phyloP scores from a whole-genome alignment of 352 stramenopile genomes.

The Phytopythium mirpurense region DNA sequence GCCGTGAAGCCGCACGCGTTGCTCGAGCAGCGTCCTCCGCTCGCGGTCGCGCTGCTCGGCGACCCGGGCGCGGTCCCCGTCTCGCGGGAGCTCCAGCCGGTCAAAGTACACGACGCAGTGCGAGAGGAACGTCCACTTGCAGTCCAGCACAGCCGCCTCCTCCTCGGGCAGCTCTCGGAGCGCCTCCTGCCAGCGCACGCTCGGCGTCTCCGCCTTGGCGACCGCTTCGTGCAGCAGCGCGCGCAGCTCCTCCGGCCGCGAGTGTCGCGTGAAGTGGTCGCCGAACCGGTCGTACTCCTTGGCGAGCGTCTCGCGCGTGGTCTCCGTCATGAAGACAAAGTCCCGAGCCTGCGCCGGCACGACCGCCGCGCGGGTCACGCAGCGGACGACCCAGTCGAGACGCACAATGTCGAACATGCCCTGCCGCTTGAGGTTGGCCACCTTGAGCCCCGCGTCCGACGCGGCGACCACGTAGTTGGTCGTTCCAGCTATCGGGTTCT shows the following conservation, averaged over 20 bases:
- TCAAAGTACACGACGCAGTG: slow-evolving; percentile 75
- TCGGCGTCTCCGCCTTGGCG: neutral
- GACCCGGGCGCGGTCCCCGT: slow-evolving; percentile 6
- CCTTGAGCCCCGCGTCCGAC: slow-evolving; percentile 63
- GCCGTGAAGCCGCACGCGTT: slow-evolving; percentile 58
- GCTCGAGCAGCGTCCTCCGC: slow-evolving; percentile 45
- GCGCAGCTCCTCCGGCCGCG: slow-evolving; percentile 39
- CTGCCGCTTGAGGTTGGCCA: slow-evolving; percentile 78
- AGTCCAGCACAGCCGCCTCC: slow-evolving; percentile 66
- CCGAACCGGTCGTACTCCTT: slow-evolving; percentile 72
- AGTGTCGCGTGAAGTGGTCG: slow-evolving; percentile 67
- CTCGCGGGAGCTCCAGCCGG: slow-evolving; percentile 5
- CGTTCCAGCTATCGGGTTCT: slow-evolving; percentile 66
- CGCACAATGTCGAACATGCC: slow-evolving; percentile 70
- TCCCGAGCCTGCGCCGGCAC: slow-evolving; percentile 42
- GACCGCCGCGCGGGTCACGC: slow-evolving; percentile 27
- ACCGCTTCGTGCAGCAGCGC: slow-evolving; percentile 41
- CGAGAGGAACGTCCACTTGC: slow-evolving; percentile 55
- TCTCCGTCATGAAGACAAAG: slow-evolving; percentile 68
- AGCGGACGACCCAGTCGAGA: slow-evolving; percentile 53
- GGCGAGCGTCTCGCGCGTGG: slow-evolving; percentile 40
- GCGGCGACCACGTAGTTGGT: slow-evolving; percentile 67
- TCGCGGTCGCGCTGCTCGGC: slow-evolving; percentile 18
- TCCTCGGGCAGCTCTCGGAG: slow-evolving; percentile 40
- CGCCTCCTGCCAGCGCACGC: slow-evolving; percentile 41